A percentile compares a stretch with the other conserved stretches of the same genome.
phyloP scores from a whole-genome alignment of 2,329 filamentous ascomycete genomes.

The Aspergillus unguis region DNA sequence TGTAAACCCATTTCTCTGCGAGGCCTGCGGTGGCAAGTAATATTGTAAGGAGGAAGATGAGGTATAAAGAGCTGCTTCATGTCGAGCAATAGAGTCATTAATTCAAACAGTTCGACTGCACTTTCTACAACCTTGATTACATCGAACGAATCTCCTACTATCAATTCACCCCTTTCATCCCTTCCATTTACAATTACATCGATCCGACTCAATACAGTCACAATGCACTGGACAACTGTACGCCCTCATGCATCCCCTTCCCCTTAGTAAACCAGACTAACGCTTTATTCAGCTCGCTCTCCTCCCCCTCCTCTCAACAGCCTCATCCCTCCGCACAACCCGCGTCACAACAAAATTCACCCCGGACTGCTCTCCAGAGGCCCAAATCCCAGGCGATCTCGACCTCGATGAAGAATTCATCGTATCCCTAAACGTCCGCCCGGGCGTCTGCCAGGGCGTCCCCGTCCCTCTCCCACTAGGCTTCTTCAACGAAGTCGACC shows the following conservation, averaged over 20 bases:
- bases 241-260: slow-evolving; percentile 25
- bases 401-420: slow-evolving; percentile 21
- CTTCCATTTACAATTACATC: no score
- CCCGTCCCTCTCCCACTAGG: slow-evolving; percentile 25
- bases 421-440: slow-evolving; percentile 22
- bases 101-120: no score
- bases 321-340: slow-evolving; percentile 23
- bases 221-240: slow-evolving; percentile 14
- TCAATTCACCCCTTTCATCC: no score
- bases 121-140: no score
- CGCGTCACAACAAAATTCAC: slow-evolving; percentile 32
- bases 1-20: not conserved
- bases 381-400: slow-evolving; percentile 9
- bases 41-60: not conserved
- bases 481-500: slow-evolving; percentile 23
- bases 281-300: slow-evolving; percentile 19
- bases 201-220: not conserved
- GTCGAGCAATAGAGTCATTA: no score
- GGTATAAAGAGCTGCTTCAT: not conserved
- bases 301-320: slow-evolving; percentile 21
- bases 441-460: slow-evolving; percentile 25
- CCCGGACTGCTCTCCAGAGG: slow-evolving; percentile 23
- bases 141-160: no score
- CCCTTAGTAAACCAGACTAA: not conserved
- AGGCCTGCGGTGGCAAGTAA: not conserved